Conservation (phyloP, 2,329 filamentous ascomycete genomes). For the Herpotrichia juniperi region DNA sequence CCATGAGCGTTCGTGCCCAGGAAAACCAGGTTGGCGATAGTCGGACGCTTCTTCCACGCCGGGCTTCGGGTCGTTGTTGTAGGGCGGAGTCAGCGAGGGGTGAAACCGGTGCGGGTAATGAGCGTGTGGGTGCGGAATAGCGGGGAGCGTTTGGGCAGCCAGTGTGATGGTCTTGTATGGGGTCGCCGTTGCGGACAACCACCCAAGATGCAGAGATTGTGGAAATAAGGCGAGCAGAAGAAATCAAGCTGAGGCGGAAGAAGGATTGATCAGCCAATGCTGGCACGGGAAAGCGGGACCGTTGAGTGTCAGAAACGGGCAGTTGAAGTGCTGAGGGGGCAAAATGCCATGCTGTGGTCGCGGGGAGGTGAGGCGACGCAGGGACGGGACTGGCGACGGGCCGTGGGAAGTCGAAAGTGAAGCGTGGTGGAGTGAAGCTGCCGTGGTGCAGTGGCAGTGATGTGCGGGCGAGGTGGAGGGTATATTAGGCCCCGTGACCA, state of each 20-base stretch:
- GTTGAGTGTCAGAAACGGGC: slow-evolving; percentile 15
- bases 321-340: slow-evolving; percentile 23
- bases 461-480: slow-evolving; percentile 6
- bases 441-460: slow-evolving; percentile 14
- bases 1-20: slow-evolving; percentile 41
- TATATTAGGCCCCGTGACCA: slow-evolving; percentile 27
- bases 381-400: slow-evolving; percentile 3
- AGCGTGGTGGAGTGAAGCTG: slow-evolving; percentile 17
- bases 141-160: slow-evolving; percentile 47
- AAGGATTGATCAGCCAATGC: slow-evolving; percentile 2
- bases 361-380: neutral
- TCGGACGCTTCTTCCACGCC: slow-evolving; percentile 16
- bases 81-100: slow-evolving; percentile 38
- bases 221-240: neutral
- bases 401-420: slow-evolving; percentile 15
- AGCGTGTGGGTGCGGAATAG: slow-evolving; percentile 38
- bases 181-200: slow-evolving; percentile 37
- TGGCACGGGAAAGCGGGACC: neutral
- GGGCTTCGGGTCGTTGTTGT: slow-evolving; percentile 35
- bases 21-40: slow-evolving; percentile 10
- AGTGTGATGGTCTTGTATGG: slow-evolving; percentile 34
- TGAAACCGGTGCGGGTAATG: slow-evolving; percentile 38
- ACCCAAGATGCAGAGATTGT: slow-evolving; percentile 11
- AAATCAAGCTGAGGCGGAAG: slow-evolving; percentile 4
- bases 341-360: slow-evolving; percentile 21